Evolutionary conservation across 208 protist species (phyloP).

Genomic region (Leishmania turanica): DNA sequence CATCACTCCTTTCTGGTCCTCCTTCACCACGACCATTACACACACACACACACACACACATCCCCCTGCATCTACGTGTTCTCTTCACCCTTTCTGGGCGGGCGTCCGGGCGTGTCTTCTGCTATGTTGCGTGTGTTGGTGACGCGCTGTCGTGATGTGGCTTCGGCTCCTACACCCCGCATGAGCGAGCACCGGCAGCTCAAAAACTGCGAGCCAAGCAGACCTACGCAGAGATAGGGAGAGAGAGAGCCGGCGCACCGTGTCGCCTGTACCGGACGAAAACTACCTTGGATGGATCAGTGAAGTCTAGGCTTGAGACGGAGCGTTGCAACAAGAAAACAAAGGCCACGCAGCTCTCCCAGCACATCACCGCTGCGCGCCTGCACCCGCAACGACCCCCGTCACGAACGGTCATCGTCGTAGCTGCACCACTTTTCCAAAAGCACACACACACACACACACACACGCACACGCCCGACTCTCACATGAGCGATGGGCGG

Average conservation of each 20-base stretch:
- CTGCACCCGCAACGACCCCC: not conserved
- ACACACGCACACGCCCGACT: not conserved
- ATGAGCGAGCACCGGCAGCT: not conserved
- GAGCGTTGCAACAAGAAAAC: not conserved
- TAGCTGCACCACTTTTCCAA: not conserved
- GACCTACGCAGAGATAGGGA: not conserved
- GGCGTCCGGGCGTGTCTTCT: not conserved
- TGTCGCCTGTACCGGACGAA: not conserved
- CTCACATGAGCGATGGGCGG: slow-evolving; percentile 7
- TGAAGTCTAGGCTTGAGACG: not conserved
- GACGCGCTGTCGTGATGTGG: not conserved
- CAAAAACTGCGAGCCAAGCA: not conserved
- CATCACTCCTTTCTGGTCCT: not conserved
- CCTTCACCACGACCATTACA: not conserved
- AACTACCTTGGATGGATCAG: too few species aligned
- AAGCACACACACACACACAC: not conserved
- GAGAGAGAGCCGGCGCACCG: not conserved
- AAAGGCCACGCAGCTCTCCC: not conserved
- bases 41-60: too few species aligned
- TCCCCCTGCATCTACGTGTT: not conserved
- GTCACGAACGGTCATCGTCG: not conserved
- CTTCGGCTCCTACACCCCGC: not conserved
- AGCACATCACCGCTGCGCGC: not conserved
- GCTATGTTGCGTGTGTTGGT: not conserved
- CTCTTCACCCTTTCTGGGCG: not conserved